These are phyloP conservation scores for Excoecaria agallocha DNA, from an alignment of 345 rosid genomes.

Conservation along the genomic window DNA sequence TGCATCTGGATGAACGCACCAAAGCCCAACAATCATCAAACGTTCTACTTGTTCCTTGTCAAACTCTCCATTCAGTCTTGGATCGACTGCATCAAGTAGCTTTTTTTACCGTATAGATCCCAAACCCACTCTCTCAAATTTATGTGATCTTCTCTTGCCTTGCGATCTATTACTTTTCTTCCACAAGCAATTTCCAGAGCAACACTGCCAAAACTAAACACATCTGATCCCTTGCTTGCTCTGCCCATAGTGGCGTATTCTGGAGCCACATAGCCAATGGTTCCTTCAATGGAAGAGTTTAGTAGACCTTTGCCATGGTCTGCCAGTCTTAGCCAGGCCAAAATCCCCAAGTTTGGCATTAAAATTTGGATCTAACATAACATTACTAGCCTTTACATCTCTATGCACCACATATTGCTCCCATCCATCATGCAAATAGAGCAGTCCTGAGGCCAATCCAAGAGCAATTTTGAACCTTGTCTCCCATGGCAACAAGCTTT, in stretches of 20 bases:
- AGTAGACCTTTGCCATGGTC: slow-evolving; percentile 10
- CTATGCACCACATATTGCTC: slow-evolving; percentile 22
- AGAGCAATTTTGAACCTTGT: slow-evolving; percentile 10
- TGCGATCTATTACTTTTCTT: slow-evolving; percentile 6
- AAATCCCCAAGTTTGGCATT: slow-evolving; percentile 24
- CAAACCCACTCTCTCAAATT: background rate
- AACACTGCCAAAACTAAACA: slow-evolving; percentile 21
- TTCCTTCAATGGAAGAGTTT: slow-evolving; percentile 22
- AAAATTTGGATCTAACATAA: slow-evolving; percentile 22
- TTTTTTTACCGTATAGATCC: slow-evolving; percentile 6
- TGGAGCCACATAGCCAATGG: slow-evolving; percentile 26
- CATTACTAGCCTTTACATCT: slow-evolving; percentile 25
- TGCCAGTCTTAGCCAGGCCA: slow-evolving; percentile 16
- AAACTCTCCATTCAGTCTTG: background rate
- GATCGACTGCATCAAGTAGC: slow-evolving; percentile 8
- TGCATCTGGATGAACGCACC: slow-evolving; percentile 6
- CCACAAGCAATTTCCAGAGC: slow-evolving; percentile 24
- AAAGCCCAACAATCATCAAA: slow-evolving; percentile 13
- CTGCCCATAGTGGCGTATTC: slow-evolving; percentile 10
- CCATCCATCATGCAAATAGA: slow-evolving; percentile 22
- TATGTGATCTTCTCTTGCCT: background rate
- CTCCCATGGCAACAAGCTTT: slow-evolving; percentile 18
- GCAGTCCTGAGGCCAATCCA: slow-evolving; percentile 22
- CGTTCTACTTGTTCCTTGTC: background rate
- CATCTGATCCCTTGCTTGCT: slow-evolving; percentile 23